phyloP scores from a whole-genome alignment of 805 yeast genomes.

The Saturnispora halmiae region DNA sequence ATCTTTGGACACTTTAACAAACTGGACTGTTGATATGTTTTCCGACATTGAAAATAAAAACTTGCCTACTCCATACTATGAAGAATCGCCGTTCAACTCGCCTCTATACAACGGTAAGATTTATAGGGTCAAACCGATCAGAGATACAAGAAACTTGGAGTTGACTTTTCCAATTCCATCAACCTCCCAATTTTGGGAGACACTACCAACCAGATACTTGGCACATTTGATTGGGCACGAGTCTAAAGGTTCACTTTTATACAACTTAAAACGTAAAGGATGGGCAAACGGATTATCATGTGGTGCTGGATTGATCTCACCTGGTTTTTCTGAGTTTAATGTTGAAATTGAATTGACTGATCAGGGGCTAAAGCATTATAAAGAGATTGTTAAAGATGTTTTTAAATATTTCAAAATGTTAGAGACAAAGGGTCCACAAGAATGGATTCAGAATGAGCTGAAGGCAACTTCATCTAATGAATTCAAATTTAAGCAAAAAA shows the following conservation, averaged over 20 bases:
- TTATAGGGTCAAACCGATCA: slow-evolving; percentile 69
- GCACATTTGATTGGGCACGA: slow-evolving; percentile 91
- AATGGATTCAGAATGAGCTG: slow-evolving; percentile 76
- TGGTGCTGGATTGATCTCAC: slow-evolving; percentile 58
- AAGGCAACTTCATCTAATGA: slow-evolving; percentile 55
- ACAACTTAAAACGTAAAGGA: slow-evolving; percentile 57
- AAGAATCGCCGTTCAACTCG: slow-evolving; percentile 39
- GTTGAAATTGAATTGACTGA: slow-evolving; percentile 70
- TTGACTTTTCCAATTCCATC: slow-evolving; percentile 71
- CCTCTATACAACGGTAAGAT: slow-evolving; percentile 42
- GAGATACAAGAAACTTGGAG: slow-evolving; percentile 62
- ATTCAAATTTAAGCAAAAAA: slow-evolving; percentile 76
- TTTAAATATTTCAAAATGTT: slow-evolving; percentile 73
- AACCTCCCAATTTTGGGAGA: slow-evolving; percentile 54
- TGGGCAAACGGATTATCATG: slow-evolving; percentile 77
- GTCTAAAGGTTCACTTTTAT: slow-evolving; percentile 74
- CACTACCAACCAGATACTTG: slow-evolving; percentile 59
- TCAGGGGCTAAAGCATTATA: slow-evolving; percentile 56
- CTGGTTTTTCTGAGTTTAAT: slow-evolving; percentile 59
- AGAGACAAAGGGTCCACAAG: slow-evolving; percentile 48
- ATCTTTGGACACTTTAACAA: slow-evolving; percentile 56
- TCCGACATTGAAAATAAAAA: slow-evolving; percentile 48
- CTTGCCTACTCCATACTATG: slow-evolving; percentile 37
- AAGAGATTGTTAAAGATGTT: slow-evolving; percentile 45
- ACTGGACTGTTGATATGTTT: slow-evolving; percentile 63